Evolutionary conservation across 495 filamentous ascomycete genomes (phyloP), one percentile per base, ranked within the genome.

Genomic region (Lindgomyces ingoldianus): DNA sequence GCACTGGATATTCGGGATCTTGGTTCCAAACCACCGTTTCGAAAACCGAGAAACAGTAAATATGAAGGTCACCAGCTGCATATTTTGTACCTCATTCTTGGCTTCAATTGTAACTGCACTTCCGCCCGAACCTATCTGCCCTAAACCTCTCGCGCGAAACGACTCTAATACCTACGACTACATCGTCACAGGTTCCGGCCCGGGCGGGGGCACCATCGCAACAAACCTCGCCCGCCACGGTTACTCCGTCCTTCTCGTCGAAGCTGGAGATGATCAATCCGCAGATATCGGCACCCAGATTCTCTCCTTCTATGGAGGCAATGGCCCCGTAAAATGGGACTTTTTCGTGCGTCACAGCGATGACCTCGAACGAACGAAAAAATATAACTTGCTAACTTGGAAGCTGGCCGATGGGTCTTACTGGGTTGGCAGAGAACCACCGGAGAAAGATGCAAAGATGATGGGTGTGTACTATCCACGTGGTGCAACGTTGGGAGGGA

Each of bases 111-210:
- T n/a, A n/a, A n/a, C n/a, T n/a, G n/a, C n/a, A n/a, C n/a, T n/a
- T n/a, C n/a, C n/a, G n/a, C n/a, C n/a, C n/a, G n/a, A n/a, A n/a
- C n/a, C n/a, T n/a, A n/a, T n/a, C n/a, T n/a, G n/a, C n/a, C n/a
- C n/a, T n/a, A n/a, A n/a, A n/a, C n/a, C n/a, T n/a, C n/a, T n/a
- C n/a, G n/a, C n/a, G n/a, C n/a, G n/a, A n/a, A n/a, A n/a, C n/a
- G n/a, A n/a, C n/a, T n/a, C n/a, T n/a, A n/a, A n/a, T n/a, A 55
- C 27, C 14, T 67, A 67, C 26, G 65, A 68, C 16, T 68, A 59
- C 29, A 33, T 68, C 36, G 61, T 68, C 18, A 46, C 57, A 19
- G 65, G 65, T 16, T 57, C 48, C 10, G 65, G 65, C 2, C 30
- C 65, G 1, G 65, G 65, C 26, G 65, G 65, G 12, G 62, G 52